Conservation (phyloP, 352 stramenopile species). For the Phytophthora rubi region DNA sequence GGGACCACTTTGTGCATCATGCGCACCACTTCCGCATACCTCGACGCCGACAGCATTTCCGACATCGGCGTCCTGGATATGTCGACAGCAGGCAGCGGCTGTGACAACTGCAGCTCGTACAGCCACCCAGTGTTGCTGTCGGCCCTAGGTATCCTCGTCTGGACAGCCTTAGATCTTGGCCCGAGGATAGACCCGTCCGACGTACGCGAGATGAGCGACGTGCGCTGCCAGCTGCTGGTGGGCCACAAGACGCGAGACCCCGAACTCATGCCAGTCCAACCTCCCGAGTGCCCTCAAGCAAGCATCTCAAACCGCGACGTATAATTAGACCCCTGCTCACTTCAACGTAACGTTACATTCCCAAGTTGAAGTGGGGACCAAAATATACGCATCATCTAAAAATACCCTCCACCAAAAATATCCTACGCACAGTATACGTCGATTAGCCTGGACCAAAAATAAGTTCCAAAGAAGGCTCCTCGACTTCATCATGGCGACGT, state of each 20-base stretch:
- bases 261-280: conserved; percentile 4
- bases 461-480: too few species aligned
- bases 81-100: conserved; percentile 10
- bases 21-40: neutral
- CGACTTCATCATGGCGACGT: too few species aligned
- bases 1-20: conserved; percentile 15
- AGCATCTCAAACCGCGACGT: neutral
- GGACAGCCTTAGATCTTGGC: neutral
- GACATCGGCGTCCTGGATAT: conserved; percentile 20
- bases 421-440: too few species aligned
- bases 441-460: too few species aligned
- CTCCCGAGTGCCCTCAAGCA: neutral
- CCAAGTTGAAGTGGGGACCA: too few species aligned
- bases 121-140: conserved; percentile 4
- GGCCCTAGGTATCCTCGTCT: too few species aligned
- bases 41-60: neutral
- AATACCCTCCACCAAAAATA: too few species aligned
- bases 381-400: too few species aligned
- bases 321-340: too few species aligned
- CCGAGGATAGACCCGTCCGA: conserved; percentile 8
- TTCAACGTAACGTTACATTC: too few species aligned
- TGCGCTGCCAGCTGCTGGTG: neutral
- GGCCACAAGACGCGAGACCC: conserved; percentile 4
- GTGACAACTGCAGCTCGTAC: conserved; percentile 23
- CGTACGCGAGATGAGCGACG: neutral